A percentile compares a stretch with the other conserved stretches of the same genome.
Evolutionary conservation across 2,329 filamentous ascomycete species (phyloP).

Genomic region (Grosmannia penicillata): DNA sequence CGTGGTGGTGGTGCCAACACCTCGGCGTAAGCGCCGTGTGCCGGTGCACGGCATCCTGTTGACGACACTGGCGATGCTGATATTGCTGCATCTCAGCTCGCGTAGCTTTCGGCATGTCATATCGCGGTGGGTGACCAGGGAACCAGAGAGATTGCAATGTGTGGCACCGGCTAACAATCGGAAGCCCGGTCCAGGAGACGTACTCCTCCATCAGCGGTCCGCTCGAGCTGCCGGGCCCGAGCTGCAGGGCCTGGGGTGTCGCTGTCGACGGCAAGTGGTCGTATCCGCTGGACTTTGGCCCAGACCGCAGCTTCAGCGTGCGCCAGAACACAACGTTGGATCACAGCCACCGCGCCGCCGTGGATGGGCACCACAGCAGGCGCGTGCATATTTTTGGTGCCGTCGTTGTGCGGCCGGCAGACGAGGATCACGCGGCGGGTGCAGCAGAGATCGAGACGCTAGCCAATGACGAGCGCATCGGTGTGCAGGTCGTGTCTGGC

Average conservation of each 20-base stretch:
- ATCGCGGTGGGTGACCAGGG: background rate
- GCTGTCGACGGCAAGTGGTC: background rate
- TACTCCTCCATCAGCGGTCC: constrained; percentile 4
- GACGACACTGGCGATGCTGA: background rate
- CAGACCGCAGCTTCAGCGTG: constrained; percentile 22
- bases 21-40: background rate
- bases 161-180: too few relatives aligned
- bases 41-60: background rate
- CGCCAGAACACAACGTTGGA: constrained; percentile 19
- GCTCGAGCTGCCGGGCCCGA: constrained; percentile 1
- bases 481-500: constrained; percentile 19
- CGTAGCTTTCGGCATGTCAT: background rate
- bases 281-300: constrained; percentile 20
- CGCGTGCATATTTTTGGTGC: constrained; percentile 15
- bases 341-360: constrained; percentile 1
- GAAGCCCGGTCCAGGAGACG: too few relatives aligned
- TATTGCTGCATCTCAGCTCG: background rate
- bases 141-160: too few relatives aligned
- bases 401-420: constrained; percentile 24
- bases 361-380: constrained; percentile 6
- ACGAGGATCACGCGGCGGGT: background rate
- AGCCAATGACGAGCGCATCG: constrained; percentile 28
- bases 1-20: background rate
- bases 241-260: background rate
- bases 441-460: constrained; percentile 22